These are phyloP conservation scores for Candida gorgasii DNA, from an alignment of 805 yeast genomes.

Conservation along the genomic window DNA sequence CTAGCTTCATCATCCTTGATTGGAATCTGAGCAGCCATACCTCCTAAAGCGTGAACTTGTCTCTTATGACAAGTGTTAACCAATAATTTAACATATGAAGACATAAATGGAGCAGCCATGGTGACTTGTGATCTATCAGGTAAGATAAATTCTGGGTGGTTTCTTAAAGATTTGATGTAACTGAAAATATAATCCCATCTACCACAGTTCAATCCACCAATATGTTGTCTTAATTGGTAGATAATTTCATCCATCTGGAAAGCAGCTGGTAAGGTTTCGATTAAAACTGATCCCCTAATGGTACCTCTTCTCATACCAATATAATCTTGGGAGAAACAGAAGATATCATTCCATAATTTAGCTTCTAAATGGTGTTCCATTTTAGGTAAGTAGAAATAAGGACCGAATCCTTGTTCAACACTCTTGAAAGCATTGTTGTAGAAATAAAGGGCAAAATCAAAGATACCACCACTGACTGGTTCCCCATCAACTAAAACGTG, in stretches of 20 bases:
- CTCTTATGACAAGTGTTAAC: slow-evolving; percentile 75
- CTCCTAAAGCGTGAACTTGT: slow-evolving; percentile 86
- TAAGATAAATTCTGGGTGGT: slow-evolving; percentile 62
- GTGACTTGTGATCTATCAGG: slow-evolving; percentile 83
- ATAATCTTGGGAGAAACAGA: slow-evolving; percentile 73
- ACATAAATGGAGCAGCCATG: slow-evolving; percentile 81
- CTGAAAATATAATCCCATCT: slow-evolving; percentile 89
- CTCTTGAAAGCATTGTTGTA: slow-evolving; percentile 70
- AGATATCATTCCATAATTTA: slow-evolving; percentile 78
- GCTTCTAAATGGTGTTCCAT: slow-evolving; percentile 88
- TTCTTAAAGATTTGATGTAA: slow-evolving; percentile 73
- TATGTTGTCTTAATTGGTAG: slow-evolving; percentile 73
- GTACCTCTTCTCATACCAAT: slow-evolving; percentile 71
- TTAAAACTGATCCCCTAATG: slow-evolving; percentile 76
- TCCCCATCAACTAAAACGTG: slow-evolving; percentile 72
- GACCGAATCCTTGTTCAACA: slow-evolving; percentile 68
- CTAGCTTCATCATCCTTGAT: slow-evolving; percentile 67
- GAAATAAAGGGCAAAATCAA: slow-evolving; percentile 79
- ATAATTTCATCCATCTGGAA: slow-evolving; percentile 86
- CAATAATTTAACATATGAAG: slow-evolving; percentile 70
- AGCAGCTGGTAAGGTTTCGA: slow-evolving; percentile 83
- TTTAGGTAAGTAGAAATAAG: slow-evolving; percentile 81
- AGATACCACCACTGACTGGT: slow-evolving; percentile 74
- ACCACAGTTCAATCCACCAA: slow-evolving; percentile 83
- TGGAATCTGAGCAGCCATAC: slow-evolving; percentile 88